These are phyloP conservation scores for Aspergillus sp. DNA, from an alignment of 2,329 filamentous ascomycete species.

Conservation along the genomic window DNA sequence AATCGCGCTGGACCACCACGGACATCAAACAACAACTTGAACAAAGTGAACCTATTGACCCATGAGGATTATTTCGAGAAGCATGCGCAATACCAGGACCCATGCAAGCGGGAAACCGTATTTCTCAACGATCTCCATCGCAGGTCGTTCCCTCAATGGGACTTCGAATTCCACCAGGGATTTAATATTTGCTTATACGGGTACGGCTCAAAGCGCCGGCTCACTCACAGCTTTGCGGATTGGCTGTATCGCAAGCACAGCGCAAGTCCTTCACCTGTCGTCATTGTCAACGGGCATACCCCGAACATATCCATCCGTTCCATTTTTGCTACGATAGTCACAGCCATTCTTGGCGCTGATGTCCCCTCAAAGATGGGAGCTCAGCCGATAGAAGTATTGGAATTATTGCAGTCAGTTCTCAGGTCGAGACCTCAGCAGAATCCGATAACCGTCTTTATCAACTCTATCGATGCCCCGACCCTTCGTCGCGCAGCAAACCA, in stretches of 20 bases:
- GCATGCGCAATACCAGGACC: constrained; percentile 64
- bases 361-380: constrained; percentile 56
- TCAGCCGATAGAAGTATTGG: constrained; percentile 68
- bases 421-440: constrained; percentile 43
- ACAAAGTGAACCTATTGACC: constrained; percentile 72
- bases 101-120: constrained; percentile 67
- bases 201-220: constrained; percentile 80
- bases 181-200: constrained; percentile 92
- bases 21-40: constrained; percentile 83
- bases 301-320: constrained; percentile 46
- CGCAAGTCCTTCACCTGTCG: constrained; percentile 57
- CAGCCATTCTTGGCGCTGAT: constrained; percentile 54
- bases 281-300: constrained; percentile 82
- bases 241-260: constrained; percentile 57
- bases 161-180: constrained; percentile 80
- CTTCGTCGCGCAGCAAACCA: constrained; percentile 72
- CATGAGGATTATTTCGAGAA: constrained; percentile 88
- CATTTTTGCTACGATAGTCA: constrained; percentile 60
- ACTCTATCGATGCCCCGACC: constrained; percentile 79
- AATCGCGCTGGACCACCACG: constrained; percentile 78
- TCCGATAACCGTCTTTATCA: constrained; percentile 69
- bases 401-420: constrained; percentile 64
- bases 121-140: constrained; percentile 74
- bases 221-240: constrained; percentile 74
- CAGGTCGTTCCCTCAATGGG: constrained; percentile 86